A percentile compares a stretch with the other conserved stretches of the same genome.
Conservation (phyloP, 495 filamentous ascomycete species). For the Aspergillus kassunensis region DNA sequence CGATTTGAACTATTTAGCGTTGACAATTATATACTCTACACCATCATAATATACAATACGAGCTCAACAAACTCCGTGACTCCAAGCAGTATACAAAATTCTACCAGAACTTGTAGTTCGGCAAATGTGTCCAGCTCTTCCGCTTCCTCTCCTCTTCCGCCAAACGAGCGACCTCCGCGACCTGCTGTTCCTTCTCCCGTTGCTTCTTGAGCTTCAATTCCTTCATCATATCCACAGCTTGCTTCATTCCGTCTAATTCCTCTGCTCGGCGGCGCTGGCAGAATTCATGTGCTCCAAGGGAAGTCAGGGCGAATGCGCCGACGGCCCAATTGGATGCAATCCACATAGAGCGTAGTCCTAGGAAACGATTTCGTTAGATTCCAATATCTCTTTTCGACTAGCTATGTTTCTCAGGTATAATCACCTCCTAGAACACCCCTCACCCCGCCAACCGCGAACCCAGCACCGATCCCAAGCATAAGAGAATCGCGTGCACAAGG, state of each 20-base stretch:
- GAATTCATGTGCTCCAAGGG: slow-evolving; percentile 69
- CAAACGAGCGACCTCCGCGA: slow-evolving; percentile 40
- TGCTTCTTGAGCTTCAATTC: slow-evolving; percentile 64
- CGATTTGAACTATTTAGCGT: slow-evolving; percentile 7
- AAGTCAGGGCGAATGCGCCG: slow-evolving; percentile 61
- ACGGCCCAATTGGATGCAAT: slow-evolving; percentile 79
- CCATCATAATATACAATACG: slow-evolving; percentile 32
- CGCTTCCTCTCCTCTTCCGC: slow-evolving; percentile 48
- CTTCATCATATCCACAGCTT: slow-evolving; percentile 76
- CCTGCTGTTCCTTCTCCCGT: slow-evolving; percentile 58
- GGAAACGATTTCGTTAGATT: not conserved
- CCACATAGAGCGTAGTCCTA: slow-evolving; percentile 44
- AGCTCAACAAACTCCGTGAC: slow-evolving; percentile 35
- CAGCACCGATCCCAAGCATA: slow-evolving; percentile 74
- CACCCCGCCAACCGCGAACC: slow-evolving; percentile 67
- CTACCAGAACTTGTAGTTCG: slow-evolving; percentile 51
- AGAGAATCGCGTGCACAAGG: slow-evolving; percentile 83
- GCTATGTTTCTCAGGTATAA: slow-evolving; percentile 2
- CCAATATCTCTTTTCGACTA: not conserved
- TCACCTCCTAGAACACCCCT: slow-evolving; percentile 72
- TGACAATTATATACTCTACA: slow-evolving; percentile 24
- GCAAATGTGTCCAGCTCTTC: slow-evolving; percentile 50
- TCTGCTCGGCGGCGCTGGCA: slow-evolving; percentile 67
- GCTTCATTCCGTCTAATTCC: slow-evolving; percentile 74
- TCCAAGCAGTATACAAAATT: slow-evolving; percentile 24